Base-by-base conservation (phyloP, 768 basidiomycete species). In the Suillus paluster region DNA sequence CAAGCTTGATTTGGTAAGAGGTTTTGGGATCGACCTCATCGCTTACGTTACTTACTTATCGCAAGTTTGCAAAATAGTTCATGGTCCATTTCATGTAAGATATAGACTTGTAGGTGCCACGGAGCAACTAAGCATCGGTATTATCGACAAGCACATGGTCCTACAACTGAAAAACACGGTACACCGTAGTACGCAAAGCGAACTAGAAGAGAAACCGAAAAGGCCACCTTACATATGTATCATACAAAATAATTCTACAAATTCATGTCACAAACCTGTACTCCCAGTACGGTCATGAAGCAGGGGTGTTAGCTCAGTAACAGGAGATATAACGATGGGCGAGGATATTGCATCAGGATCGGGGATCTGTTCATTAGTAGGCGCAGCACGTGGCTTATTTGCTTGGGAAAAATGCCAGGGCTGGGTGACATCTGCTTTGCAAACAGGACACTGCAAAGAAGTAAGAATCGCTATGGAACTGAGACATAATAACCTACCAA, bases 381-480 rank as follows among this genome's bases (percentile, higher is more conserved):
- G 2, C 1, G 64, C n/a, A 44, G 52, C 55, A 34, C 65, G 52
- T 5, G 56, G 9, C 44, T 70, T 69, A 54, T 64, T 52, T 11
- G 42, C 21, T n/a, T 63, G 69, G 68, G 61, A 65, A 39, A 68
- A 68, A 7, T 71, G 69, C 63, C 74, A 75, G 12, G 87, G 85
- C 63, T 86, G 84, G 1, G 95, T 97, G 53, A 97, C 94, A 71
- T 97, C 95, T 54, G 92, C 88, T 74, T 96, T 94, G 78, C 95
- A 97, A 3, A 95, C 82, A 6, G 95, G 95, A 68, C 95, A 97
- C 94, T 97, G 66, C 1, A 59, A 62, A 21, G 63, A 56, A 63
- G 46, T 38, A 58, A 58, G 33, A 64, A 59, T 33, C 38, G 56
- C 59, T 62, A 48, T 38, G 1, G 63, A 21, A 38, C 44, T n/a